Evolutionary conservation across 352 stramenopile species (phyloP), one percentile per base, ranked within the genome.

Genomic region (Pythium dissimile): DNA sequence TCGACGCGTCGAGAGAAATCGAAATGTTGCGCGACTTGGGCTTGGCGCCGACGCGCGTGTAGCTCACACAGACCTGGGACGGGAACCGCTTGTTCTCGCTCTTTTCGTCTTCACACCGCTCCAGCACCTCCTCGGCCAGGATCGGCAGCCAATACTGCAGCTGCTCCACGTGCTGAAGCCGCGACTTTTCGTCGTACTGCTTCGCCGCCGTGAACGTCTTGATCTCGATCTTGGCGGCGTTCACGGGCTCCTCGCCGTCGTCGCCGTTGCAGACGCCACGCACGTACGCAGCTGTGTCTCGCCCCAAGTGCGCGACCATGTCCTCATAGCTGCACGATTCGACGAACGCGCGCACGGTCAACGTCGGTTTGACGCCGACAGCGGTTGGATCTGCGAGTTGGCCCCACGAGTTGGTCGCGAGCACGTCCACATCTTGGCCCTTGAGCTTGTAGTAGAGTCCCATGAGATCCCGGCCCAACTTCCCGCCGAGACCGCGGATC

Each of bases 41-140:
- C 52, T 87, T 90, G 1, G 84, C 71, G 24, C 69, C 76, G 0
- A 62, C 60, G 4, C 77, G 75, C 0, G 74, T 80, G 49, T 66
- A 85, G 21, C 81, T 72, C 16, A 92, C 62, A 13, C 69, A 72
- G 18, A 89, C 54, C 24, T 86, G 75, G 24, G 73, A 76, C 4
- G 84, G 84, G 38, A 91, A 88, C 23, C 84, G 76, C 50, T 86
- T 85, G 69, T 88, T 90, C 59, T 92, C 84, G 26, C 72, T 59
- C 27, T 76, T 75, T 52, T 94, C 84, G 64, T 91, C 79, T 49
- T 94, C 80, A 41, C 76, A 88, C n/a, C 84, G 80, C 55, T 89
- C 66, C 15, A 89, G 57, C 35, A 91, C 83, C 66, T 92, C 84
- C 56, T 90, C 77, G 3, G 72, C 79, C 13, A 94, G 54, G 23